These are phyloP conservation scores for Aspergillus ostianus DNA, from an alignment of 495 filamentous ascomycete species.

Conservation along the genomic window DNA sequence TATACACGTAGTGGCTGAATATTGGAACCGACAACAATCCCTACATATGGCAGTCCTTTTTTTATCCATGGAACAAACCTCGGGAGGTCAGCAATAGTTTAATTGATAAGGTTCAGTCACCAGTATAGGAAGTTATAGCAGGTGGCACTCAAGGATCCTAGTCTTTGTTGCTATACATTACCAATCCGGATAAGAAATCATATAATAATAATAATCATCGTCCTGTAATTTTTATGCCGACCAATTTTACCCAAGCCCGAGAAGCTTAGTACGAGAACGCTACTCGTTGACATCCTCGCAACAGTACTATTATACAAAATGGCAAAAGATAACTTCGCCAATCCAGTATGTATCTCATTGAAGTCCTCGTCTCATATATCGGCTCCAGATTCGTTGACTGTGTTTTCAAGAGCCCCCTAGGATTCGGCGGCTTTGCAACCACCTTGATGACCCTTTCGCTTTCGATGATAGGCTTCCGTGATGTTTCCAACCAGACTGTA, in stretches of 20 bases:
- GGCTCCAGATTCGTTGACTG: not conserved
- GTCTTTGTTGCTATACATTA: not conserved
- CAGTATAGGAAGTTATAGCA: not conserved
- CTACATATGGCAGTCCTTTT: not conserved
- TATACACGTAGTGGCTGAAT: too few relatives aligned
- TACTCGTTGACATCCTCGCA: not conserved
- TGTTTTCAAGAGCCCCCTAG: not conserved
- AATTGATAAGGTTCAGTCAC: not conserved
- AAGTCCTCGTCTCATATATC: not conserved
- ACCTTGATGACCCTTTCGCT: constrained; percentile 3
- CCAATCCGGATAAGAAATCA: not conserved
- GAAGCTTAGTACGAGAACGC: not conserved
- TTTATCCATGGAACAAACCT: not conserved
- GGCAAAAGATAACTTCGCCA: not conserved
- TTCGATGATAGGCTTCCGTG: not conserved
- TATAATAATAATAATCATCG: not conserved
- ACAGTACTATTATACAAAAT: not conserved
- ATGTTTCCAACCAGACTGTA: not conserved
- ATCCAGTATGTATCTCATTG: not conserved
- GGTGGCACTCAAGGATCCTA: not conserved
- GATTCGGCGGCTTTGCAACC: constrained; percentile 1
- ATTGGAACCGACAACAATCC: too few relatives aligned
- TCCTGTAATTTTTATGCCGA: too few relatives aligned
- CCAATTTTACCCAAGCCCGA: too few relatives aligned
- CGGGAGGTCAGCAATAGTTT: not conserved